These are phyloP conservation scores for Lasiodiplodia gonubiensis DNA, from an alignment of 2,329 filamentous ascomycete species.

Conservation along the genomic window DNA sequence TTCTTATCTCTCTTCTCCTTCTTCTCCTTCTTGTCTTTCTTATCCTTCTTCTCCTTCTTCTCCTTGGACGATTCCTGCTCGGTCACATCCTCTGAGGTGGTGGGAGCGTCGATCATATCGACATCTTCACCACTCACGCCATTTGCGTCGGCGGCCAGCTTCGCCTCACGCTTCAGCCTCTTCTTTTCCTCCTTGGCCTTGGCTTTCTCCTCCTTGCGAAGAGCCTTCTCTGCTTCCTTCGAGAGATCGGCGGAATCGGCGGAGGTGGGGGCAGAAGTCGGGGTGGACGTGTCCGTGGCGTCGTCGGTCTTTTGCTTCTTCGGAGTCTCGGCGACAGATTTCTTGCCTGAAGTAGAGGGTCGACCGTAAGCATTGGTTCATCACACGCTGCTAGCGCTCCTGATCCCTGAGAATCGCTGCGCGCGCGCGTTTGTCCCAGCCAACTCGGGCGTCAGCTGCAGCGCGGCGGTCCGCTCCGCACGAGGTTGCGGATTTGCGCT, in stretches of 20 bases:
- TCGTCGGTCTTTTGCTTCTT: slow-evolving; percentile 17
- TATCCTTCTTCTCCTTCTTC: slow-evolving; percentile 32
- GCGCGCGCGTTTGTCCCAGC: background rate
- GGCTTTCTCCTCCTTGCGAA: slow-evolving; percentile 33
- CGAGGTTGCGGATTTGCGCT: background rate
- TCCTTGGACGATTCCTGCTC: slow-evolving; percentile 28
- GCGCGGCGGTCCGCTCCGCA: background rate
- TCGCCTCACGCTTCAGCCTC: slow-evolving; percentile 14
- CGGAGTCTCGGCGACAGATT: slow-evolving; percentile 1
- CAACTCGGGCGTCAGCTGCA: background rate
- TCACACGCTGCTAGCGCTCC: background rate
- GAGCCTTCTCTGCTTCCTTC: slow-evolving; percentile 48
- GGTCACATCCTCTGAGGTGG: slow-evolving; percentile 21
- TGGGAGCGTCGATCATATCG: slow-evolving; percentile 16
- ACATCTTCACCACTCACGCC: slow-evolving; percentile 3
- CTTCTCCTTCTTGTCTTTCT: slow-evolving; percentile 23
- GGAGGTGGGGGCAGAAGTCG: background rate
- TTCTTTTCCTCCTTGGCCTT: slow-evolving; percentile 28
- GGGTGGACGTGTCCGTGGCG: background rate
- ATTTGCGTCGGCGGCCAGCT: slow-evolving; percentile 35
- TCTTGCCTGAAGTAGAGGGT: background rate
- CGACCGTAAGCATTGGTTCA: slow-evolving; percentile 1
- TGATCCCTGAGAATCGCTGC: background rate
- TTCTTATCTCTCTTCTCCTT: slow-evolving; percentile 22
- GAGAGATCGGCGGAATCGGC: background rate